phyloP scores from a whole-genome alignment of 2,329 filamentous ascomycete species.

The Elsinoe fawcettii region DNA sequence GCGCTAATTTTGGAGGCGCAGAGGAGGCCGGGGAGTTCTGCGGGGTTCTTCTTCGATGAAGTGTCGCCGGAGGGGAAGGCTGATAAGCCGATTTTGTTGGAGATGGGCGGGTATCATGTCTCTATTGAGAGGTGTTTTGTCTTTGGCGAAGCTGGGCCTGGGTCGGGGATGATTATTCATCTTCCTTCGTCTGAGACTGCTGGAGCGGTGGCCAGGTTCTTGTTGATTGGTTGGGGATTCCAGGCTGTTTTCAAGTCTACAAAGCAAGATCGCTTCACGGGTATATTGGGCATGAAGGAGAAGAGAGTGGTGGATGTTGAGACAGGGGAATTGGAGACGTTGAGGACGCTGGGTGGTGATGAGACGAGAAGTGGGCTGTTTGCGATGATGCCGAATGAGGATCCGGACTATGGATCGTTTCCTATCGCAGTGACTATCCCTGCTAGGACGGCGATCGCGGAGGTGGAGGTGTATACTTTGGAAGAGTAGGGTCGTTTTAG shows the following conservation, averaged over 20 bases:
- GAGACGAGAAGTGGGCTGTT: constrained; percentile 43
- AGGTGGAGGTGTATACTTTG: not conserved
- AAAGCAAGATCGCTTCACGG: constrained; percentile 35
- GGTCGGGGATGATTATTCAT: constrained; percentile 39
- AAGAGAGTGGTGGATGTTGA: constrained; percentile 33
- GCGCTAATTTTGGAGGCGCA: constrained; percentile 36
- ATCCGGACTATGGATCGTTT: constrained; percentile 50
- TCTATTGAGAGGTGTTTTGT: constrained; percentile 40
- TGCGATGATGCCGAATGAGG: constrained; percentile 49
- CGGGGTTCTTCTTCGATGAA: constrained; percentile 42
- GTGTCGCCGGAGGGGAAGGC: constrained; percentile 22
- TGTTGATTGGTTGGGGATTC: constrained; percentile 42
- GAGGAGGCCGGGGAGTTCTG: constrained; percentile 24
- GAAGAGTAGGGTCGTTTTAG: not conserved
- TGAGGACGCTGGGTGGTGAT: constrained; percentile 37
- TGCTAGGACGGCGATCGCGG: constrained; percentile 42
- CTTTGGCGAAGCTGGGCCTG: constrained; percentile 37
- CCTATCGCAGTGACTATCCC: constrained; percentile 50
- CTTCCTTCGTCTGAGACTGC: not conserved
- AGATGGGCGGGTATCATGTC: constrained; percentile 33
- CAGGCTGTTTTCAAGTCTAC: constrained; percentile 29
- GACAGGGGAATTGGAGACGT: constrained; percentile 31
- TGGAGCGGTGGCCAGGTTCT: constrained; percentile 32
- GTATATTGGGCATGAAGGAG: constrained; percentile 38
- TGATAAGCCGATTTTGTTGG: constrained; percentile 26